Base-by-base conservation (phyloP, 805 yeast genomes). In the Debaryomyces hansenii region DNA sequence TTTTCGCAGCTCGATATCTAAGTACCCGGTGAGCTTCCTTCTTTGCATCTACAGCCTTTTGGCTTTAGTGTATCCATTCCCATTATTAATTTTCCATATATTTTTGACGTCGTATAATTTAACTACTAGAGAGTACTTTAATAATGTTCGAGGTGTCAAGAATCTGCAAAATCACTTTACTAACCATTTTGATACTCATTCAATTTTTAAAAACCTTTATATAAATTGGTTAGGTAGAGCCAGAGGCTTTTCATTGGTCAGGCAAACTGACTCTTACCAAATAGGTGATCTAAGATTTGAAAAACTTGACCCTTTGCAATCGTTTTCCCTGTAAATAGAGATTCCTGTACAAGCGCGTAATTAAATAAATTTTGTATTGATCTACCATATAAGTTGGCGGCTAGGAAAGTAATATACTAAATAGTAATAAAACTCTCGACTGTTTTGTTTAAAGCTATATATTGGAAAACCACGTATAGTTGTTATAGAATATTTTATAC, bases 121-220 rank as follows among this genome's bases (percentile, higher is more conserved):
- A 51, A 84, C 91, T 7, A 87, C 96, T 5, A 72, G 90, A 50
- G 96, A 88, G 54, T 87, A 77, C 57, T 66, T 88, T 41, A 78
- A 77, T 55, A 63, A 74, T 20, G 65, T 71, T 6, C 70, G 75
- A 9, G 57, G 66, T 4, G 60, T 56, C 14, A 55, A 56, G 10
- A 64, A 60, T 47, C 56, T 66, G 37, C 14, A 31, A n/a, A 12
- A 53, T 54, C 27, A 71, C 18, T 71, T 55, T 46, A 56, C 60
- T 27, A 70, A 70, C 54, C 69, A 65, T 16, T 71, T 53, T 45
- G 58, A 63, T 28, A 57, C 64, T 3, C 38, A 46, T 4, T 57
- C 59, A 12, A 34, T 64, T 1, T 42, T 52, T 28, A 51, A 54
- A 18, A 72, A 72, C 46, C 50, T 68, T 33, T 67, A 61, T 49